These are phyloP conservation scores for Coniochaeta prunicola DNA, from an alignment of 2,329 filamentous ascomycete genomes.

Conservation along the genomic window DNA sequence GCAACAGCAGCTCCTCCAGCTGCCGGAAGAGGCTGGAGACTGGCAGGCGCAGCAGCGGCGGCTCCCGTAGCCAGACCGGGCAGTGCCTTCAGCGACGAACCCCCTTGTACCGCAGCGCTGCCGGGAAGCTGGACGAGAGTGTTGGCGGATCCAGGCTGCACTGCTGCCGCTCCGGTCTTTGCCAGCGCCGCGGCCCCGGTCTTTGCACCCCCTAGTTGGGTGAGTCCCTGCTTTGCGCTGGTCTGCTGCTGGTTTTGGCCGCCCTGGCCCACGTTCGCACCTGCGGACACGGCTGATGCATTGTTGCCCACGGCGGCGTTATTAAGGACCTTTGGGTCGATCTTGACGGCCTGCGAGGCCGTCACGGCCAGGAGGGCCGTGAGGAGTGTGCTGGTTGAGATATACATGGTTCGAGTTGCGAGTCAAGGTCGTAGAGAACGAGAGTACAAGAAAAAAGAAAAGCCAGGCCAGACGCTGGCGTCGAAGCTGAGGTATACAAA, in stretches of 20 bases:
- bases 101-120: slow-evolving; percentile 6
- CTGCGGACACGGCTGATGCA: not conserved
- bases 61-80: slow-evolving; percentile 10
- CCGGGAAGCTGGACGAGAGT: slow-evolving; percentile 12
- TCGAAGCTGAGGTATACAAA: slow-evolving; percentile 8
- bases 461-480: slow-evolving; percentile 11
- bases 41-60: not conserved
- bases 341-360: slow-evolving; percentile 13
- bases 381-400: slow-evolving; percentile 14
- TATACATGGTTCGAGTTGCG: slow-evolving; percentile 13
- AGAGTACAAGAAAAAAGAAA: slow-evolving; percentile 3
- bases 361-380: slow-evolving; percentile 15
- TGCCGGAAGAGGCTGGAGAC: not conserved
- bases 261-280: not conserved
- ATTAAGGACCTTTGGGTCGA: not conserved
- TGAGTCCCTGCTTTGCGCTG: not conserved
- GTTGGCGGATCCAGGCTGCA: slow-evolving; percentile 8
- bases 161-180: not conserved
- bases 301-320: not conserved
- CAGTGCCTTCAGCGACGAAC: slow-evolving; percentile 9
- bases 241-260: not conserved
- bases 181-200: not conserved
- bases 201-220: not conserved
- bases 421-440: slow-evolving; percentile 1
- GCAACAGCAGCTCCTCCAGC: not conserved